A percentile compares a stretch with the other conserved stretches of the same genome.
Conservation (phyloP, 2,329 filamentous ascomycete species). For the Xylariaceae sp. region DNA sequence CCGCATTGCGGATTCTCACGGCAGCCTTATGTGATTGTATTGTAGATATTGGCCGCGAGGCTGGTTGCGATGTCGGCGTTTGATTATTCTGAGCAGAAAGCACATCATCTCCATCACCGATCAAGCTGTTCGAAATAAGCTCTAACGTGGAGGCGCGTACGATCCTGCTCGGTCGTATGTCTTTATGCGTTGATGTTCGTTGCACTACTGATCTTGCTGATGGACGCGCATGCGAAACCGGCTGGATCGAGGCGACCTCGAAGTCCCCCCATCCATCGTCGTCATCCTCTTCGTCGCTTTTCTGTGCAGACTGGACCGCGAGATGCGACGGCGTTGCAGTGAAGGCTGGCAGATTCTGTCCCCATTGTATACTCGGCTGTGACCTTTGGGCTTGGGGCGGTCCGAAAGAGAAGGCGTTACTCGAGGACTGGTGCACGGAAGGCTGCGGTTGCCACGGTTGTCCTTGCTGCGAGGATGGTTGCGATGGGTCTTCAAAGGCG, state of each 20-base stretch:
- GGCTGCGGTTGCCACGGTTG: conserved; percentile 10
- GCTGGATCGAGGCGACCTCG: conserved; percentile 49
- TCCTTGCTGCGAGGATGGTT: conserved; percentile 22
- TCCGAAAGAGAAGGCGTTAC: conserved; percentile 21
- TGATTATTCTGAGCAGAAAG: conserved; percentile 8
- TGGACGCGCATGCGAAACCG: conserved; percentile 18
- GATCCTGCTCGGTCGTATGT: conserved; percentile 29
- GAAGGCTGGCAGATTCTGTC: conserved; percentile 6
- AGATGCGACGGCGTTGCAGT: conserved; percentile 12
- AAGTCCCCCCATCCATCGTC: conserved; percentile 70
- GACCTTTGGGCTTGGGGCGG: not conserved
- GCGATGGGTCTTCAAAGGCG: conserved; percentile 53
- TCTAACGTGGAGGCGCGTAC: conserved; percentile 52
- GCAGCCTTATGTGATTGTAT: conserved; percentile 15
- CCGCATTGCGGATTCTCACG: conserved; percentile 20
- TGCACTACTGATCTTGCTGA: conserved; percentile 1
- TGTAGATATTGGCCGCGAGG: conserved; percentile 3
- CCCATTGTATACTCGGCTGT: conserved; percentile 29
- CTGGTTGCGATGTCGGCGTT: conserved; percentile 8
- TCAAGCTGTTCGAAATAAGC: conserved; percentile 51
- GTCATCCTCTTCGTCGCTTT: conserved; percentile 49
- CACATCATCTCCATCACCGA: conserved; percentile 33
- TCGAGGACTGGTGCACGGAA: conserved; percentile 1
- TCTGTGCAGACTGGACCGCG: conserved; percentile 30
- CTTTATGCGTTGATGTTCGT: conserved; percentile 8